Conservation (phyloP, 495 filamentous ascomycete genomes). For the Parmelia sp. region DNA sequence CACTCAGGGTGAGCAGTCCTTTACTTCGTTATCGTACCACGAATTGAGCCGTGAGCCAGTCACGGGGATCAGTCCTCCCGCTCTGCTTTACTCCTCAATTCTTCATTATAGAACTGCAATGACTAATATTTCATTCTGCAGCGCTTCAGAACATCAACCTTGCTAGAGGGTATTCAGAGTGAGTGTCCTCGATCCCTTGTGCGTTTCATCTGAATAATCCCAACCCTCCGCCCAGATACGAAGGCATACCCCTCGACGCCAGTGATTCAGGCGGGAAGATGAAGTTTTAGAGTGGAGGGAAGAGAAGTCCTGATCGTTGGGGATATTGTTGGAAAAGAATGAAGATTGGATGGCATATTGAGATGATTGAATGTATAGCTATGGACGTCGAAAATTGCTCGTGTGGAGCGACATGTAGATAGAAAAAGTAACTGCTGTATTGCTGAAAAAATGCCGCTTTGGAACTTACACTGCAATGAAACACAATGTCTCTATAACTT, state of each 20-base stretch:
- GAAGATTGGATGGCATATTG: background rate
- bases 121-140: background rate
- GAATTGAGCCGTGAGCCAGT: background rate
- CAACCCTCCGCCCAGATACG: background rate
- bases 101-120: background rate
- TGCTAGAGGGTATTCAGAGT: constrained; percentile 5
- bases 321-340: background rate
- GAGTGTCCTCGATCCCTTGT: background rate
- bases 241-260: background rate
- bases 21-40: constrained; percentile 22
- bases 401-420: background rate
- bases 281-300: background rate
- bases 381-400: background rate
- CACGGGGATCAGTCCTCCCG: constrained; percentile 51
- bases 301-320: background rate
- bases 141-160: constrained; percentile 4
- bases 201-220: background rate
- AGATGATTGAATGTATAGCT: background rate
- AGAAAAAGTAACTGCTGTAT: background rate
- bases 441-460: no score
- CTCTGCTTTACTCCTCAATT: background rate
- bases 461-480: no score
- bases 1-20: constrained; percentile 72
- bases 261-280: background rate
- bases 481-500: no score